phyloP scores from a whole-genome alignment of 305 asterid genomes.

The Fraxinus floribunda region DNA sequence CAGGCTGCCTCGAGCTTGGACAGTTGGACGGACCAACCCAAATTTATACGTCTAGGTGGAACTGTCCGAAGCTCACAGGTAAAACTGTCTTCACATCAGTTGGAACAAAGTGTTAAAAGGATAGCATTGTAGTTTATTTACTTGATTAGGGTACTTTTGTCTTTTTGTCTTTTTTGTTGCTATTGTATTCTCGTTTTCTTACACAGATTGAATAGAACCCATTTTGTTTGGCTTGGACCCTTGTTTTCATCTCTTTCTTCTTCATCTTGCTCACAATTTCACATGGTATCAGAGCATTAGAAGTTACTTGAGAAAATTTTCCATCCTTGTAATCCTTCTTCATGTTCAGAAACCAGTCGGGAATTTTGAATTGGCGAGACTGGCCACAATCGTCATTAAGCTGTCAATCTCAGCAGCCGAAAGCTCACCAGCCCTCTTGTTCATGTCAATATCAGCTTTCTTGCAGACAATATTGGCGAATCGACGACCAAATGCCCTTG shows the following conservation, averaged over 20 bases:
- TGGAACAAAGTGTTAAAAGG: neutral
- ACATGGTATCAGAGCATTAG: constrained; percentile 23
- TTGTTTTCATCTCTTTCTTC: too few relatives aligned
- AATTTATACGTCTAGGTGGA: neutral
- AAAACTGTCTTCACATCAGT: neutral
- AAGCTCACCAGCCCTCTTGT: constrained; percentile 29
- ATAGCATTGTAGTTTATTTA: too few relatives aligned
- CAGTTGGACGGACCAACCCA: neutral
- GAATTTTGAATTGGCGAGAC: constrained; percentile 30
- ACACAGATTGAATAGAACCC: too few relatives aligned
- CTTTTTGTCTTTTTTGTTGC: too few relatives aligned
- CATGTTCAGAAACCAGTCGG: constrained; percentile 36
- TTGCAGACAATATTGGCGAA: constrained; percentile 26
- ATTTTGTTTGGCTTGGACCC: too few relatives aligned
- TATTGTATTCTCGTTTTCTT: too few relatives aligned
- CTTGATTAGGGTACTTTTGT: too few relatives aligned
- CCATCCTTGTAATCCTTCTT: constrained; percentile 37
- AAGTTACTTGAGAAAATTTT: constrained; percentile 29
- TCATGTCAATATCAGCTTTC: neutral
- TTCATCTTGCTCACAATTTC: too few relatives aligned
- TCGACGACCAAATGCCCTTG: constrained; percentile 28
- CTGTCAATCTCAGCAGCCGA: constrained; percentile 33
- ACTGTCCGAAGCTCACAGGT: neutral
- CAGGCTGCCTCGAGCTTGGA: neutral
- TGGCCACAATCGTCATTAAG: constrained; percentile 32